Evolutionary conservation across 129 eudicot species (phyloP).

Genomic region (Mikania micrantha): DNA sequence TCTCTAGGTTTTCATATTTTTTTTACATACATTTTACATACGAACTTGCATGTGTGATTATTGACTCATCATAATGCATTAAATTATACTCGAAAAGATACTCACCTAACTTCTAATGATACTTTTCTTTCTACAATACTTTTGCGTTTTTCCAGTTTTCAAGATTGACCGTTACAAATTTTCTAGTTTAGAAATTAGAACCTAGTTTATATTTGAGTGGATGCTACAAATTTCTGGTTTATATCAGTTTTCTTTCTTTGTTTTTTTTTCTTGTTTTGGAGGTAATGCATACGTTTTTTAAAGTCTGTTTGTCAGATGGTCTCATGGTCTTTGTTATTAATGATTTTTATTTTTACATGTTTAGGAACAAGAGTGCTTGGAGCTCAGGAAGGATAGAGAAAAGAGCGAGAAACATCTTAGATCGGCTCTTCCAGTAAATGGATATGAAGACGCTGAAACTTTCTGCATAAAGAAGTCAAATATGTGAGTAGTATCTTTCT

Average conservation of each 20-base stretch:
- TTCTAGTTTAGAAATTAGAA: too few relatives aligned
- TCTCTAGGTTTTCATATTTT: not conserved
- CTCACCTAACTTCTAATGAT: not conserved
- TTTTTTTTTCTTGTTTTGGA: not conserved
- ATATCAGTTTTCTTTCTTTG: slow-evolving; percentile 2
- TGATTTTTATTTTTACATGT: slow-evolving; percentile 8
- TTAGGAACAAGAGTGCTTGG: slow-evolving; percentile 58
- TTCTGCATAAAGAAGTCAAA: slow-evolving; percentile 11
- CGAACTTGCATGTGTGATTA: not conserved
- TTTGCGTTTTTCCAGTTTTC: not conserved
- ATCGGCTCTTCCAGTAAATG: slow-evolving; percentile 29
- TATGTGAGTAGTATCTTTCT: slow-evolving; percentile 25
- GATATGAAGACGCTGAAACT: slow-evolving; percentile 33
- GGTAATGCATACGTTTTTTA: not conserved
- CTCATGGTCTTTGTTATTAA: slow-evolving; percentile 1
- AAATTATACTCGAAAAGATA: not conserved
- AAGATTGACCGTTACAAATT: not conserved
- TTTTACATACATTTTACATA: not conserved
- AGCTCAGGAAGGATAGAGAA: slow-evolving; percentile 53
- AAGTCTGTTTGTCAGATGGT: not conserved
- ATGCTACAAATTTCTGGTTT: not conserved
- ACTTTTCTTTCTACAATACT: not conserved
- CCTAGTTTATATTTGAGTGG: not conserved
- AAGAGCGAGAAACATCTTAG: slow-evolving; percentile 39
- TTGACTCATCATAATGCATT: not conserved